phyloP scores from a whole-genome alignment of 805 yeast genomes.

The Suhomyces faveliae region DNA sequence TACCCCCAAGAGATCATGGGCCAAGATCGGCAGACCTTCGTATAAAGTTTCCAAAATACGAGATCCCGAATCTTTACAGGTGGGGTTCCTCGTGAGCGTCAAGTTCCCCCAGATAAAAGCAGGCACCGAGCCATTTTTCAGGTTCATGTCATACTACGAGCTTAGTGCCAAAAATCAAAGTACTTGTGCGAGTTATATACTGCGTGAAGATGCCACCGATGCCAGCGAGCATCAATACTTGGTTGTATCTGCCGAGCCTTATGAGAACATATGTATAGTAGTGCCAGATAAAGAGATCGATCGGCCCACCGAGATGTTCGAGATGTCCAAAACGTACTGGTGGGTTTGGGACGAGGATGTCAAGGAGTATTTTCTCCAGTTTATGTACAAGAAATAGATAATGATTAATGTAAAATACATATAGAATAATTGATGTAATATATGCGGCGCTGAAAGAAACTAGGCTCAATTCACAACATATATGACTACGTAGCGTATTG shows the following conservation, averaged over 20 bases:
- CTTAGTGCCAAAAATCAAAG: constrained; percentile 41
- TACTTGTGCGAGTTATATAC: constrained; percentile 24
- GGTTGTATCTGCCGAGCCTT: constrained; percentile 86
- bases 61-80: constrained; percentile 53
- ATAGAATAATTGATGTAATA: too few relatives aligned
- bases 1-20: constrained; percentile 46
- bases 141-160: constrained; percentile 81
- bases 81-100: constrained; percentile 67
- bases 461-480: too few relatives aligned
- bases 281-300: constrained; percentile 62
- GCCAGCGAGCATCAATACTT: constrained; percentile 59
- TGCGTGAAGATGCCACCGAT: constrained; percentile 16
- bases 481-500: too few relatives aligned
- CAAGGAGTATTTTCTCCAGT: constrained; percentile 66
- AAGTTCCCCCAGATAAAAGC: constrained; percentile 52
- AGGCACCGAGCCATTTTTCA: constrained; percentile 54
- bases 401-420: background rate
- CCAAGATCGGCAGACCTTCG: constrained; percentile 71
- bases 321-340: constrained; percentile 48
- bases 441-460: too few relatives aligned
- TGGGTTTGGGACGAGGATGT: constrained; percentile 73
- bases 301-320: constrained; percentile 24
- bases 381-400: constrained; percentile 46
- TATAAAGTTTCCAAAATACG: constrained; percentile 67
- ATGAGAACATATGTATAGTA: constrained; percentile 74